phyloP scores from a whole-genome alignment of 2,329 filamentous ascomycete genomes.

The Pleomassaria siparia region DNA sequence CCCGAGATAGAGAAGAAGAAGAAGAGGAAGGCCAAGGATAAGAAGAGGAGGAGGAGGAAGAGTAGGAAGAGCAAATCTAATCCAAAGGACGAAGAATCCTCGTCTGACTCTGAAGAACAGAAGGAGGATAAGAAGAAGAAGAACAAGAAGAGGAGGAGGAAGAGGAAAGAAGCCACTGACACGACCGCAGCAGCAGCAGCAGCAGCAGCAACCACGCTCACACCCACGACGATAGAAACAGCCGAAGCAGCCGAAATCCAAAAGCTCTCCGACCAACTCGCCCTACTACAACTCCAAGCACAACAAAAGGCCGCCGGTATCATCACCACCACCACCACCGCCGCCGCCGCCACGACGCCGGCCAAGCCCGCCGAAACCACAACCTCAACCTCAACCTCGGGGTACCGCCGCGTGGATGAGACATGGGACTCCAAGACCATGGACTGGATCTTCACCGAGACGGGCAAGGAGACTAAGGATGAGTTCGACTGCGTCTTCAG shows the following conservation, averaged over 20 bases:
- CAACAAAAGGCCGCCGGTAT: conserved; percentile 1
- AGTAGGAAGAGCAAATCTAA: not conserved
- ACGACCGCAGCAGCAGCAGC: not conserved
- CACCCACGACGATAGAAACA: too few species aligned
- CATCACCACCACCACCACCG: not conserved
- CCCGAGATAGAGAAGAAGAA: conserved; percentile 10
- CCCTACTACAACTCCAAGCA: not conserved
- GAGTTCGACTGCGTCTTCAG: conserved; percentile 77
- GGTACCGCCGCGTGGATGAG: conserved; percentile 70
- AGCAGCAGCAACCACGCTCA: too few species aligned
- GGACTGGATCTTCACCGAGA: conserved; percentile 69
- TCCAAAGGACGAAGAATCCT: not conserved
- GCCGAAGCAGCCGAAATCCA: not conserved
- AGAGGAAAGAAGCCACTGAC: not conserved
- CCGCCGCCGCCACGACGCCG: not conserved
- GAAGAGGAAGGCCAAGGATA: conserved; percentile 10
- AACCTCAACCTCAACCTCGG: conserved; percentile 50
- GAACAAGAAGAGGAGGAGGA: not conserved
- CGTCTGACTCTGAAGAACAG: not conserved
- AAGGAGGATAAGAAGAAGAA: not conserved
- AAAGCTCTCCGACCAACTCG: not conserved
- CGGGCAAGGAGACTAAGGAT: conserved; percentile 62
- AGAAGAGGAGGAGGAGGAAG: conserved; percentile 1
- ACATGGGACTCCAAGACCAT: conserved; percentile 53
- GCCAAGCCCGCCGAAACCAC: conserved; percentile 11